A percentile compares a stretch with the other conserved stretches of the same genome.
These are phyloP conservation scores for Limonium bicolor DNA, from an alignment of 148 eudicot genomes.

Conservation along the genomic window DNA sequence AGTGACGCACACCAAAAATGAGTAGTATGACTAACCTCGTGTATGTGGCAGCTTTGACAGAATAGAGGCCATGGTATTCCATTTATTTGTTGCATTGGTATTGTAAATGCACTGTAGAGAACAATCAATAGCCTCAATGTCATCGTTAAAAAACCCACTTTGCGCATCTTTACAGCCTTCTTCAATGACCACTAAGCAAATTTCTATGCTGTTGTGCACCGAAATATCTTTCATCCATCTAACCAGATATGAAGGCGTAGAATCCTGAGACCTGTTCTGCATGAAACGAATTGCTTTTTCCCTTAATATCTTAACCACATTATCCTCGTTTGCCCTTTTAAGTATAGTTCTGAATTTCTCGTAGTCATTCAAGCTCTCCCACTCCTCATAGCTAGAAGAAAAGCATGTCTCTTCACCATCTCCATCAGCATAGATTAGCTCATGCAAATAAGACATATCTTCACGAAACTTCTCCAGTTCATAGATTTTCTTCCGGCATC, in stretches of 20 bases:
- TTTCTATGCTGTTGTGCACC: slow-evolving; percentile 44
- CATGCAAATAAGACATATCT: slow-evolving; percentile 60
- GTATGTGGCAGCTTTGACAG: slow-evolving; percentile 52
- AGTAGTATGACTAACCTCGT: slow-evolving; percentile 60
- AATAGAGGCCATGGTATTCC: slow-evolving; percentile 85
- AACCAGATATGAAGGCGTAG: slow-evolving; percentile 42
- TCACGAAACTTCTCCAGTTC: slow-evolving; percentile 64
- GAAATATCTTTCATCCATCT: slow-evolving; percentile 87
- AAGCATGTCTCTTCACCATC: slow-evolving; percentile 31
- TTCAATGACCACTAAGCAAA: slow-evolving; percentile 62
- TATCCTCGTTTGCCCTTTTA: slow-evolving; percentile 52
- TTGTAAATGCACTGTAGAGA: slow-evolving; percentile 75
- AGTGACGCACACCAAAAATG: too few species aligned
- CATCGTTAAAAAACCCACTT: slow-evolving; percentile 43
- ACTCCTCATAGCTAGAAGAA: slow-evolving; percentile 45
- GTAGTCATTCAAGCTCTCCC: slow-evolving; percentile 77
- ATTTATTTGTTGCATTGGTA: slow-evolving; percentile 52
- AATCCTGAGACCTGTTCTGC: slow-evolving; percentile 28
- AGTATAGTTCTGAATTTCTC: slow-evolving; percentile 81
- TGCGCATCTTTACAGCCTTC: slow-evolving; percentile 47
- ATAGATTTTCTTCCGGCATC: slow-evolving; percentile 59
- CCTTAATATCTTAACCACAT: slow-evolving; percentile 40
- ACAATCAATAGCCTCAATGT: slow-evolving; percentile 58
- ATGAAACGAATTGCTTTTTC: slow-evolving; percentile 72
- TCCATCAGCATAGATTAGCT: slow-evolving; percentile 66